Base-by-base conservation (phyloP, 2,329 filamentous ascomycete genomes). In the Verruconis gallopava region DNA sequence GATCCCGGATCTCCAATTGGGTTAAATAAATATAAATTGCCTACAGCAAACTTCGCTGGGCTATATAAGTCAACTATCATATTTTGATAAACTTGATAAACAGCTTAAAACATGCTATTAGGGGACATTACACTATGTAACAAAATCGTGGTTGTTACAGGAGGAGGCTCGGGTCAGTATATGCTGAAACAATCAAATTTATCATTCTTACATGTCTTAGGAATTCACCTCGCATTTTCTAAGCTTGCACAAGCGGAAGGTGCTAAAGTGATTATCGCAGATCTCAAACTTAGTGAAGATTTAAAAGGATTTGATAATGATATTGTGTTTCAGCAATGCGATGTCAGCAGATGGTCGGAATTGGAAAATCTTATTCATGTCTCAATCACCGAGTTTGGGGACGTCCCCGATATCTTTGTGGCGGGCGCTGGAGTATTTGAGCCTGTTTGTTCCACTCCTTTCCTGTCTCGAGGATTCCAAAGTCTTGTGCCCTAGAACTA, bases 121-220 rank as follows among this genome's bases (percentile, higher is more conserved):
- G n/a, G n/a, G n/a, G n/a, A n/a, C n/a, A n/a, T n/a, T n/a, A n/a
- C n/a, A n/a, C n/a, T n/a, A n/a, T n/a, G n/a, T n/a, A n/a, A n/a
- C 41, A 45, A 46, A 37, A 37, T 46, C 28, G 32, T 38, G 6
- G 43, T 46, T 5, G 39, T 47, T 3, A 43, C 43, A 22, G 45
- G 45, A 5, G 45, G 45, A 30, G 45, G 39, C 5, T 36, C 39
- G 4, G 45, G 43, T 45, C 15, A 28, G 40, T 25, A n/a, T 3
- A 9, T 6, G 36, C 2, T 3, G 15, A 21, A 20, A 9, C 19
- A 15, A 3, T 14, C n/a, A 9, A 13, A 19, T 15, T 19, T 11
- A 9, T 30, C 25, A 4, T 22, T 14, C 14, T 22, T n/a, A n/a
- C 15, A 14, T 11, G 18, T 14, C 11, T 19, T 14, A 38, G 22